Evolutionary conservation across 805 yeast species (phyloP), one percentile per base, ranked within the genome.

Genomic region (Saccharomycopsis sp.): DNA sequence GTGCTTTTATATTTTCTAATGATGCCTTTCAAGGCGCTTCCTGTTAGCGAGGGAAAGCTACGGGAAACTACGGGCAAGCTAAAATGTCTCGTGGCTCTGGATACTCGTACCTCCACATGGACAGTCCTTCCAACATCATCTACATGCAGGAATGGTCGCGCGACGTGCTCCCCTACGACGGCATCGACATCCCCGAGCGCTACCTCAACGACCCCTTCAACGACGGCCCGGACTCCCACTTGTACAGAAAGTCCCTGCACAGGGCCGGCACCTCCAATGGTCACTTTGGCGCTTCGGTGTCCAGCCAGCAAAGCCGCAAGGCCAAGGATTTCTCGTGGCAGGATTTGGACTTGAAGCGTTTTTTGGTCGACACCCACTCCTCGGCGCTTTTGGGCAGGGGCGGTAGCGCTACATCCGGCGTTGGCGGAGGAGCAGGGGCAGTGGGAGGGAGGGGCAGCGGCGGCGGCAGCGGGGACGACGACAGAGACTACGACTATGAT

Each of bases 111-210:
- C 35, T 54, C 1, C 58, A 58, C 36, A 41, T 56, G 41, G 38
- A 30, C 17, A 40, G 47, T 26, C 50, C 60, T 1, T 60, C 36
- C 60, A 63, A 44, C 44, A 60, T 40, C 34, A 59, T 36, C 46
- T 65, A 48, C 51, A 57, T 52, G 57, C 61, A 49, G 32, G 57
- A 52, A 34, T 56, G 61, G 61, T 48, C 49, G 4, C 49, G 45
- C n/a, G 60, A 55, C 35, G 49, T 42, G 17, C 49, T 56, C 4
- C 56, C 57, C 5, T 49, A 48, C 33, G 61, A 57, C 27, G 51
- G 51, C 3, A 48, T 57, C 7, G 58, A 55, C 19, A 46, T 49
- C 10, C 48, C 47, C 8, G 46, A 43, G 9, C 41, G 42, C 17
- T 38, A 39, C 29, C 27, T 36, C 10, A 25, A 43, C 22, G 48